Base-by-base conservation (phyloP, 1,139 yeast genomes). In the Zygosaccharomyces sapae region DNA sequence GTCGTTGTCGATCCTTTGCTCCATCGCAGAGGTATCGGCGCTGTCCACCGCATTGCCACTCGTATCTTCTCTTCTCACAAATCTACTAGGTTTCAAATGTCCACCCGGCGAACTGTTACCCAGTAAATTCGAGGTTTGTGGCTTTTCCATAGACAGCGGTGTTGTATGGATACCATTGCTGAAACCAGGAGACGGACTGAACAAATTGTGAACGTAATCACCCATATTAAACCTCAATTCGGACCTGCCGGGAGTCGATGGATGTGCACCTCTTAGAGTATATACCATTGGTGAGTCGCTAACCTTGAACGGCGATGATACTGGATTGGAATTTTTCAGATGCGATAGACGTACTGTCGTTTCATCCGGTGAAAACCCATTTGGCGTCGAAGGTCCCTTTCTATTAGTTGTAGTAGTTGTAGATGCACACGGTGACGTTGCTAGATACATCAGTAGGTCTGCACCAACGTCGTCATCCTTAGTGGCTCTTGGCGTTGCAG, bases 151-250 rank as follows among this genome's bases (percentile, higher is more conserved):
- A 12, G 44, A 37, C n/a, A 24, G 22, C 10, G 39, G 38, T 22
- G 38, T 37, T 5, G 40, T 30, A 24, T 25, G 40, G 20, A 37
- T 37, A 9, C 31, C 40, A 33, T 40, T 48, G 29, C 39, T 43
- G 37, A 59, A 55, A 19, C 63, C 57, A 13, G 68, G 68, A 10
- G 68, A 63, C n/a, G 68, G 68, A 47, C 67, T 62, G 52, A 65
- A 65, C 12, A 65, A 52, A 33, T 56, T 63, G 46, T 63, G 67
- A 16, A 65, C 62, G 51, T 63, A 63, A 45, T 65, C 68, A 3
- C 66, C 66, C 66, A 65, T 63, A 52, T 62, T 62, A 46, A 65
- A 65, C 45, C 36, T 19, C n/a, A 27, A 10, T 49, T 42, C 38
- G 37, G 33, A 18, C 43, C 40, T 38, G 19, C 43, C 38, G 29